phyloP scores from a whole-genome alignment of 2,329 filamentous ascomycete species.

The Colletotrichum sp. region DNA sequence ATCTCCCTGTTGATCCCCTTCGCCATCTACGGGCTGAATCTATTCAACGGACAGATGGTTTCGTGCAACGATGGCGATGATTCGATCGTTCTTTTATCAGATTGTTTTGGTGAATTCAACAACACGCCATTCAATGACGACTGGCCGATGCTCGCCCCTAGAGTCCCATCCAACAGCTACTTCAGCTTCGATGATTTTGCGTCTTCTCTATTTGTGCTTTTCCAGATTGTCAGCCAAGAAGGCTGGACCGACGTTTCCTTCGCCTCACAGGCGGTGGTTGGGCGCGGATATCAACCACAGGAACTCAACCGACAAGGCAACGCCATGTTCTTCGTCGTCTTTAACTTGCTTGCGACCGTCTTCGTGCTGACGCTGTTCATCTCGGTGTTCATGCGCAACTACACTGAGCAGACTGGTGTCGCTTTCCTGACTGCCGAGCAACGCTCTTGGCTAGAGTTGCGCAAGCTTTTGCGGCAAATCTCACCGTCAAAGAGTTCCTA shows the following conservation, averaged over 20 bases:
- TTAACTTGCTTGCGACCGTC: conserved; percentile 95
- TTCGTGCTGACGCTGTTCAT: conserved; percentile 98
- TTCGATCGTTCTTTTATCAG: conserved; percentile 62
- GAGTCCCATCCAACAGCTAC: conserved; percentile 80
- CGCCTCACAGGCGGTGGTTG: conserved; percentile 81
- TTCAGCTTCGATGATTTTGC: conserved; percentile 96
- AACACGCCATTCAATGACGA: conserved; percentile 73
- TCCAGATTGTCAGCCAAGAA: conserved; percentile 98
- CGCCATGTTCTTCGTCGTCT: conserved; percentile 91
- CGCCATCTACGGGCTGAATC: conserved; percentile 91
- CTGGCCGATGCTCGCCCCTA: conserved; percentile 85
- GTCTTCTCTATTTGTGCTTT: conserved; percentile 93
- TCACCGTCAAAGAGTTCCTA: conserved; percentile 93
- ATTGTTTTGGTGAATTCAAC: conserved; percentile 86
- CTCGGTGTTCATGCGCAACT: conserved; percentile 99
- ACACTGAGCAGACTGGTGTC: conserved; percentile 97
- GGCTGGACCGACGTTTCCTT: conserved; percentile 97
- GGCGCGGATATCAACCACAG: conserved; percentile 74
- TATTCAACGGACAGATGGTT: conserved; percentile 85
- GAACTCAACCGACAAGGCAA: conserved; percentile 78
- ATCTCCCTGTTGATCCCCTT: conserved; percentile 94
- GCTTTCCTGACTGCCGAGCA: conserved; percentile 96
- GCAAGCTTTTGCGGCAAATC: conserved; percentile 90
- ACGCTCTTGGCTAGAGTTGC: conserved; percentile 92
- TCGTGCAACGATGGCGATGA: conserved; percentile 77